Evolutionary conservation across 768 basidiomycete species (phyloP), one percentile per base, ranked within the genome.

Genomic region (Mycena albidolilacea): DNA sequence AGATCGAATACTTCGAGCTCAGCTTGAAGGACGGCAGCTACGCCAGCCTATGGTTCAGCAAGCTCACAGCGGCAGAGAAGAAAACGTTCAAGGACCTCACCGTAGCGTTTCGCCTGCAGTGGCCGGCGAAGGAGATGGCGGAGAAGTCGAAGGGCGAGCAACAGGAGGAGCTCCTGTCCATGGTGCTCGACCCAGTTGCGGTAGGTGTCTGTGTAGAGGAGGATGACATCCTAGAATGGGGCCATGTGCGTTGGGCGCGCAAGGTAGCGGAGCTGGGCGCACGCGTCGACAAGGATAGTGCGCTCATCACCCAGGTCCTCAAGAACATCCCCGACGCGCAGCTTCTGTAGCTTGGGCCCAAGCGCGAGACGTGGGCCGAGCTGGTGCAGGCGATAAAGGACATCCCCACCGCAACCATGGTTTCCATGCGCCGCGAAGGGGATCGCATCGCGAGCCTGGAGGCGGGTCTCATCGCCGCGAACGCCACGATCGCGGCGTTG

Each of bases 311-410:
- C 0, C 66, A 59, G 19, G 66, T 43, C 41, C 66, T 59, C 35
- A 67, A 67, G 57, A 67, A 67, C 57, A 38, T 67, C 58, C 66
- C 66, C 0, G 66, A 67, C 54, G 59, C 57, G 1, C 58, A 59
- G 17, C 43, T 67, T 5, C 58, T 67, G 12, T 44, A 41, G 17
- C 64, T 66, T 0, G 52, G 64, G 17, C 64, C 64, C 19, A 66
- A 66, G 41, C 64, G 64, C 64, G 15, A 5, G 23, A 67, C 57
- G 14, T 67, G 65, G 65, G 17, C 65, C 5, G 65, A 67, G 57
- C 44, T 67, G 3, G 44, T 66, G 30, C 30, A 30, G 30, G 30
- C 30, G 30, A 30, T 30, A 3, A 30, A 30, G 30, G 30, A 30
- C 30, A 52, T 54, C 55, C 17, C 55, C 54, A 5, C 64, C 23